Conservation (phyloP, 495 filamentous ascomycete species). For the Rhypophila decipiens region DNA sequence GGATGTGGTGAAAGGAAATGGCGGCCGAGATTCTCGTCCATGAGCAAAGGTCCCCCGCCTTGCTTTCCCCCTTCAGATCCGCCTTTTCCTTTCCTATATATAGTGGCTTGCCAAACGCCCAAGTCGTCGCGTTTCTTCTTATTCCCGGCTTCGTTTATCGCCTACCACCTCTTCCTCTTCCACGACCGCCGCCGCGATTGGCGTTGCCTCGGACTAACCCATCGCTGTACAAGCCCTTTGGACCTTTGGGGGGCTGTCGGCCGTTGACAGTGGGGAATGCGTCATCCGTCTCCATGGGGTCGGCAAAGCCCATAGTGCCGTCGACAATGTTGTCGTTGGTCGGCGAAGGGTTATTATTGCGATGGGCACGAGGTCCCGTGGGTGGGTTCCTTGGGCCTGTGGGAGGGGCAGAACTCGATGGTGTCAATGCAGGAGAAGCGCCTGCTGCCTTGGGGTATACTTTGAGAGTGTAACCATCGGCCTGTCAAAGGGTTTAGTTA, state of each 20-base stretch:
- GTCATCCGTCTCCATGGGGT: slow-evolving; percentile 46
- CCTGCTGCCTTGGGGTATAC: slow-evolving; percentile 58
- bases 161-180: neutral
- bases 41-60: too few relatives aligned
- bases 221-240: slow-evolving; percentile 21
- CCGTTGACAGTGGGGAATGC: slow-evolving; percentile 4
- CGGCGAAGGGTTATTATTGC: too few relatives aligned
- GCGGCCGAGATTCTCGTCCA: too few relatives aligned
- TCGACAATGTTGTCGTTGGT: slow-evolving; percentile 48
- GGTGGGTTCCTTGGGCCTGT: slow-evolving; percentile 14
- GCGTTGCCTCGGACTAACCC: slow-evolving; percentile 12
- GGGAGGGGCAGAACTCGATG: neutral
- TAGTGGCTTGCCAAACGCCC: too few relatives aligned
- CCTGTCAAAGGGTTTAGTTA: too few relatives aligned
- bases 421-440: neutral
- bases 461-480: slow-evolving; percentile 75
- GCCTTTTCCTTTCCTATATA: too few relatives aligned
- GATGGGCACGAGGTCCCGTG: slow-evolving; percentile 26
- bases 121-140: too few relatives aligned
- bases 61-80: too few relatives aligned
- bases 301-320: slow-evolving; percentile 55
- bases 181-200: slow-evolving; percentile 7
- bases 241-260: slow-evolving; percentile 9
- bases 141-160: too few relatives aligned
- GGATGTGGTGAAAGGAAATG: too few relatives aligned